Conservation (phyloP, 768 basidiomycete genomes). For the Chalciporus sphaerocephalus region DNA sequence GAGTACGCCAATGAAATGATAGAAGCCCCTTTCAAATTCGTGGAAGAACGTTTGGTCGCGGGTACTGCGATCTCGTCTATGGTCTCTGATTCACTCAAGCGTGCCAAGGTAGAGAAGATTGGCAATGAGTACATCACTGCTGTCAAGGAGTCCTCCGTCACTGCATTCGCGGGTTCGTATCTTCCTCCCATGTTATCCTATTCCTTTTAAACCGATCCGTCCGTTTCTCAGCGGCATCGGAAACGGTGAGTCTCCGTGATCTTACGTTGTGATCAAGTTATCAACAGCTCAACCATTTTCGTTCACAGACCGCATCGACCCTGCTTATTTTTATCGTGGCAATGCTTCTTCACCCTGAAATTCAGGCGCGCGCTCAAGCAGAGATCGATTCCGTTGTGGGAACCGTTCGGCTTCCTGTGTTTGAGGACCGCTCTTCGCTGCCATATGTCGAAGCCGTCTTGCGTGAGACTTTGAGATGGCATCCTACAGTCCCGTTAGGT, state of each 20-base stretch:
- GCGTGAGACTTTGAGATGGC: conserved; percentile 36
- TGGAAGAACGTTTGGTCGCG: conserved; percentile 31
- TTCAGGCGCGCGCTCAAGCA: conserved; percentile 36
- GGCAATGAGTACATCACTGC: conserved; percentile 14
- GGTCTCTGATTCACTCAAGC: conserved; percentile 23
- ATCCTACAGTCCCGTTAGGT: conserved; percentile 34
- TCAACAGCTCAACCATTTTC: neutral
- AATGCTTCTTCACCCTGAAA: conserved; percentile 36
- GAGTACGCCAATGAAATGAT: conserved; percentile 20
- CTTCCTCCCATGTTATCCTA: neutral
- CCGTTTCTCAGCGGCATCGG: conserved; percentile 22
- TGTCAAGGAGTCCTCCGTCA: conserved; percentile 28
- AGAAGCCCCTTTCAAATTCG: conserved; percentile 31
- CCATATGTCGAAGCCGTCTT: conserved; percentile 28
- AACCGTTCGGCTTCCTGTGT: conserved; percentile 27
- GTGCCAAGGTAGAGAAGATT: conserved; percentile 4
- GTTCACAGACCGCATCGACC: conserved; percentile 29
- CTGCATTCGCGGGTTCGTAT: conserved; percentile 28
- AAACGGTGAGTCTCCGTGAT: conserved; percentile 20
- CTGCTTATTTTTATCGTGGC: conserved; percentile 31
- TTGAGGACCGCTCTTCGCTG: conserved; percentile 26
- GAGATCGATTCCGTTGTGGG: conserved; percentile 35
- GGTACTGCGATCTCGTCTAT: conserved; percentile 26
- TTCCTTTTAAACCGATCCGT: neutral
- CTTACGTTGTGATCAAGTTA: neutral